phyloP scores from a whole-genome alignment of 495 filamentous ascomycete species.

The Margaritispora aquatica region DNA sequence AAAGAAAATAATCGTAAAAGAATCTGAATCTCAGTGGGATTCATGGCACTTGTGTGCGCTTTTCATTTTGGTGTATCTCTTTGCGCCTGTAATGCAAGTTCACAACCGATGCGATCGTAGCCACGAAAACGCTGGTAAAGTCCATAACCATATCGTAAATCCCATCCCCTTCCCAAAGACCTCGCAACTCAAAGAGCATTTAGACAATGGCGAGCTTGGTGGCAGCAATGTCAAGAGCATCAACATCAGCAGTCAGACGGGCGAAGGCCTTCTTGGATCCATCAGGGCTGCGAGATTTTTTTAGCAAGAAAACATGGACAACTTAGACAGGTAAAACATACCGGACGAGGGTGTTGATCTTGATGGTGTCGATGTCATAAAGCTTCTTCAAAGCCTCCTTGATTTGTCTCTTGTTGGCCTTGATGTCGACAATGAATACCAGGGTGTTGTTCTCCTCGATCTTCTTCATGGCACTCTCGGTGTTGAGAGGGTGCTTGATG shows the following conservation, averaged over 20 bases:
- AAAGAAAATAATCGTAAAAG: neutral
- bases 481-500: conserved; percentile 86
- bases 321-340: conserved; percentile 33
- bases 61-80: conserved; percentile 24
- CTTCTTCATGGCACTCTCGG: conserved; percentile 99
- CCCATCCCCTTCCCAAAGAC: conserved; percentile 16
- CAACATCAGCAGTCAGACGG: conserved; percentile 89
- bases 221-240: conserved; percentile 98
- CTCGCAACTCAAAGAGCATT: conserved; percentile 24
- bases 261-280: conserved; percentile 98
- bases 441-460: conserved; percentile 99
- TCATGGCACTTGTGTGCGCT: conserved; percentile 16
- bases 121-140: conserved; percentile 13
- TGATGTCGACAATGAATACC: conserved; percentile 96
- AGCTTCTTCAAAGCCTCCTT: conserved; percentile 97
- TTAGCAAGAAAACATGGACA: conserved; percentile 5
- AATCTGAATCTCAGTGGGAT: neutral
- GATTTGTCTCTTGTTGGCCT: conserved; percentile 99
- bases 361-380: conserved; percentile 95
- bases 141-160: conserved; percentile 16
- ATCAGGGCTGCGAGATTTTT: conserved; percentile 59
- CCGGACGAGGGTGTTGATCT: conserved; percentile 99
- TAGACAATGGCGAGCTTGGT: conserved; percentile 98
- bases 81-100: conserved; percentile 28
- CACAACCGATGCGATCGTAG: conserved; percentile 10